Percentiles rank a stretch among this genome's conserved stretches.
Evolutionary conservation across 2,329 filamentous ascomycete genomes (phyloP).

Genomic region (Thermothelomyces thermophilus): DNA sequence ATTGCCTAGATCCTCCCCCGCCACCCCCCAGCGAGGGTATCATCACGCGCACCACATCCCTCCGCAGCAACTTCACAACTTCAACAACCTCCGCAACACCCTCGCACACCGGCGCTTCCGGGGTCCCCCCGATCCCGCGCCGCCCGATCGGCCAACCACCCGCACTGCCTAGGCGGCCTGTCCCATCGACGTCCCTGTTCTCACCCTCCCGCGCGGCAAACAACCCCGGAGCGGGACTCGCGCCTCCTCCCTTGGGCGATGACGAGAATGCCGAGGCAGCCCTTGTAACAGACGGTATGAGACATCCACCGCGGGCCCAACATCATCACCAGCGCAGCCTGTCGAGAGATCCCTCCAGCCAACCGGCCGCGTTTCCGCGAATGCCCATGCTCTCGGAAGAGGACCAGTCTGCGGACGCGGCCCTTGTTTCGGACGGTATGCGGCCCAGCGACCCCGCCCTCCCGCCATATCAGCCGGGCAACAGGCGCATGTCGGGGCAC

Average conservation of each 20-base stretch:
- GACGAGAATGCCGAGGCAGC: constrained; percentile 16
- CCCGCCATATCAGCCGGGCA: constrained; percentile 31
- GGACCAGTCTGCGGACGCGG: constrained; percentile 16
- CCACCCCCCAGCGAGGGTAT: constrained; percentile 24
- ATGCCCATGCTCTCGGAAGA: constrained; percentile 20
- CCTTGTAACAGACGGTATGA: constrained; percentile 22
- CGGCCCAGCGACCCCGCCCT: constrained; percentile 24
- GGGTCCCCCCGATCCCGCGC: constrained; percentile 11
- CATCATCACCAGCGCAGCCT: neutral
- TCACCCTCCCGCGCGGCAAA: neutral
- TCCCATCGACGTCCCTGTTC: neutral
- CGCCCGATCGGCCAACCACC: constrained; percentile 13
- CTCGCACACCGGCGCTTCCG: constrained; percentile 5
- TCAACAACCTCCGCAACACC: constrained; percentile 12
- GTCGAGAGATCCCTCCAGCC: constrained; percentile 1
- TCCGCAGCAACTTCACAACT: constrained; percentile 24
- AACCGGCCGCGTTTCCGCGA: neutral
- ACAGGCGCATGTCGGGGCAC: constrained; percentile 30
- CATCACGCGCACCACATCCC: constrained; percentile 24
- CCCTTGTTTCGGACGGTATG: constrained; percentile 26
- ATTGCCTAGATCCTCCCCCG: constrained; percentile 1
- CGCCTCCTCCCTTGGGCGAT: constrained; percentile 17
- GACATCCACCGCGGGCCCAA: constrained; percentile 10
- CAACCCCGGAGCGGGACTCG: neutral
- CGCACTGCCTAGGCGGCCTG: neutral